Percentiles rank a stretch among this genome's conserved stretches.
Evolutionary conservation across 257 asterid genomes (phyloP).

Genomic region (Verbena officinalis): DNA sequence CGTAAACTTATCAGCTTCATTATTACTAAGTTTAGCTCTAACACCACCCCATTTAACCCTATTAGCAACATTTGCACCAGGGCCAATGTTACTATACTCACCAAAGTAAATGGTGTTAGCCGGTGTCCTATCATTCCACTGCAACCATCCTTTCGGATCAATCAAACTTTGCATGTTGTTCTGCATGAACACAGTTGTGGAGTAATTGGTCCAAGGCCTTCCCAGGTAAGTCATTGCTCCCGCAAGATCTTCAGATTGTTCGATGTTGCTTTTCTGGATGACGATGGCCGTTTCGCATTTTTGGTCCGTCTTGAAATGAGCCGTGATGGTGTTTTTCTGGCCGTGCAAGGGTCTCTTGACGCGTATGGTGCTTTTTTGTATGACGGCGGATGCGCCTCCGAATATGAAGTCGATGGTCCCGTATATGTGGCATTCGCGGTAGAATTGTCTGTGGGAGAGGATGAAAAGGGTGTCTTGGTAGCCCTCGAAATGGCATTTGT

Average conservation of each 20-base stretch:
- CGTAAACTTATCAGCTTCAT: slow-evolving; percentile 2
- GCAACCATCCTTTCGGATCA: slow-evolving; percentile 40
- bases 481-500: slow-evolving; percentile 38
- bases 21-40: background rate
- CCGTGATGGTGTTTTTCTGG: slow-evolving; percentile 33
- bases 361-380: slow-evolving; percentile 36
- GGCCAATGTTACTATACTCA: slow-evolving; percentile 38
- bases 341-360: slow-evolving; percentile 33
- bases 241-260: slow-evolving; percentile 27
- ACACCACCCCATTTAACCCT: slow-evolving; percentile 40
- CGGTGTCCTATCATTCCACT: background rate
- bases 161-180: slow-evolving; percentile 21
- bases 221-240: slow-evolving; percentile 33
- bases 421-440: slow-evolving; percentile 34
- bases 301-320: slow-evolving; percentile 32
- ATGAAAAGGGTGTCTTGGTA: slow-evolving; percentile 44
- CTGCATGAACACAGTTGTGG: slow-evolving; percentile 24
- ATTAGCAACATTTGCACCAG: slow-evolving; percentile 18
- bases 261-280: slow-evolving; percentile 29
- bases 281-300: too few species aligned
- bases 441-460: slow-evolving; percentile 40
- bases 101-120: slow-evolving; percentile 32
- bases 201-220: slow-evolving; percentile 41
- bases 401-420: slow-evolving; percentile 53
- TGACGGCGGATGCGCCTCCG: slow-evolving; percentile 38